Evolutionary conservation across 768 basidiomycete genomes (phyloP).

Genomic region (Mycena indigotica): DNA sequence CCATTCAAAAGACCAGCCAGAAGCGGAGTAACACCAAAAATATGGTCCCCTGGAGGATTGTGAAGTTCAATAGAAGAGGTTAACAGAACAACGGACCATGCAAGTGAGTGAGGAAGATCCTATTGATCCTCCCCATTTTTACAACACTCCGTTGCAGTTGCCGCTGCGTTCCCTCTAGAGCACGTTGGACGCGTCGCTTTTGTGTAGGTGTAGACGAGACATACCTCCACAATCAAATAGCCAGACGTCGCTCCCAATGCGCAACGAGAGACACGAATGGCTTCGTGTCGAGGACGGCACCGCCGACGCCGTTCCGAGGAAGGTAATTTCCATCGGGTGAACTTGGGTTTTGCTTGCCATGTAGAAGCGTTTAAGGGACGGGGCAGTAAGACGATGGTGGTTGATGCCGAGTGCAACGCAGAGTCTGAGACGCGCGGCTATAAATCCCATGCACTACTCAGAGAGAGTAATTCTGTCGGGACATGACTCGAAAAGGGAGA

Average conservation of each 20-base stretch:
- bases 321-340: constrained; percentile 58
- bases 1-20: constrained; percentile 74
- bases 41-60: constrained; percentile 66
- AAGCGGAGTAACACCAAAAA: constrained; percentile 72
- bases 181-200: neutral
- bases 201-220: neutral
- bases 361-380: neutral
- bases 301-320: constrained; percentile 81
- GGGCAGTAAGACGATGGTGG: neutral
- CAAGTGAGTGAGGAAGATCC: constrained; percentile 87
- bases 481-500: neutral
- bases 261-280: constrained; percentile 72
- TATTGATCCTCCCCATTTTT: constrained; percentile 79
- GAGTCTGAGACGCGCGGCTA: neutral
- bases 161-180: constrained; percentile 71
- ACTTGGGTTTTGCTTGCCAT: constrained; percentile 12
- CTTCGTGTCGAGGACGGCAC: constrained; percentile 79
- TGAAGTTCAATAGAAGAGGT: neutral
- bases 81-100: constrained; percentile 61
- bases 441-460: neutral
- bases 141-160: constrained; percentile 71
- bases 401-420: neutral
- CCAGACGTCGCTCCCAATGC: constrained; percentile 73
- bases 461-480: too few species aligned
- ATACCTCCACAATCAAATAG: constrained; percentile 73